Evolutionary conservation across 75 land plant species (phyloP).

Genomic region (Ceratopteris richardii): DNA sequence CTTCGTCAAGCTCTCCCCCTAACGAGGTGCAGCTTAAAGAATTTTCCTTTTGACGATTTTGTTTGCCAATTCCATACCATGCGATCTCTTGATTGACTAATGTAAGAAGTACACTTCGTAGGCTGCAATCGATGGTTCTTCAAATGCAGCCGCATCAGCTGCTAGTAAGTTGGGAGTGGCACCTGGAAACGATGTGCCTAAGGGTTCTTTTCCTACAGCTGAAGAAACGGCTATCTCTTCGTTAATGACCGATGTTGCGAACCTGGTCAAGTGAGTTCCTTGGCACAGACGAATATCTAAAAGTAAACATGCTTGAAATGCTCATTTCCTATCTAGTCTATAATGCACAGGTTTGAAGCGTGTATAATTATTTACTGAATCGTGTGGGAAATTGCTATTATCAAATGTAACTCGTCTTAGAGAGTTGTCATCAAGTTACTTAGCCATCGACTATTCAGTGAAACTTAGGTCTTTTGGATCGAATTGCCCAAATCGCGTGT

Average conservation of each 20-base stretch:
- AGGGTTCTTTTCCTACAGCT: conserved; percentile 5
- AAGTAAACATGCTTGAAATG: background rate
- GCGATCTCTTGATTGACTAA: too few relatives aligned
- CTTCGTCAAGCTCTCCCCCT: conserved; percentile 1
- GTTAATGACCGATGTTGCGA: conserved; percentile 23
- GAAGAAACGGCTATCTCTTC: conserved; percentile 10
- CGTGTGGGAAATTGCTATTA: background rate
- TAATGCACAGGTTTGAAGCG: background rate
- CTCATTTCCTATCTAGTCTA: background rate
- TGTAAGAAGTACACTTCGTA: background rate
- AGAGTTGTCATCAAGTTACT: background rate
- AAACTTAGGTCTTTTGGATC: too few relatives aligned
- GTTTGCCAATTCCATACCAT: too few relatives aligned
- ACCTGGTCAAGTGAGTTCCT: conserved; percentile 17
- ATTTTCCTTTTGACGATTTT: too few relatives aligned
- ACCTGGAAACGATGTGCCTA: background rate
- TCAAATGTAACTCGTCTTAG: background rate
- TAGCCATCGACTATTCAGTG: background rate
- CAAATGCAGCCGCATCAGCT: conserved; percentile 12
- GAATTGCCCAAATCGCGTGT: too few relatives aligned
- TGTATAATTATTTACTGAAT: background rate
- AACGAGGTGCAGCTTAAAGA: too few relatives aligned
- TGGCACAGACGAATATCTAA: background rate
- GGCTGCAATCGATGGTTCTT: conserved; percentile 20
- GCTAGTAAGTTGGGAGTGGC: background rate